Conservation (phyloP, 106 monocot species). For the Platanthera zijinensis region DNA sequence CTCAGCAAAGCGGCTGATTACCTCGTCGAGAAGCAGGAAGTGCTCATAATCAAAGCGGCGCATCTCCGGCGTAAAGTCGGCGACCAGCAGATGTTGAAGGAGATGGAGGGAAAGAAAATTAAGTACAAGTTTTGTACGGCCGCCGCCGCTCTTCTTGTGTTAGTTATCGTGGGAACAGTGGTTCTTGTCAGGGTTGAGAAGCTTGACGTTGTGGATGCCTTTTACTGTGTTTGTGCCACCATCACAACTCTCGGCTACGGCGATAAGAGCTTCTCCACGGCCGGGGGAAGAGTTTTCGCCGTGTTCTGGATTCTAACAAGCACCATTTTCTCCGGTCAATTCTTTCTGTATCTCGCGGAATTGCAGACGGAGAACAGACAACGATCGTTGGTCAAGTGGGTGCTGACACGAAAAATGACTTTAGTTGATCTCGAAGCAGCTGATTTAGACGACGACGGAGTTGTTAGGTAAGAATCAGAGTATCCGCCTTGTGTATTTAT, state of each 20-base stretch:
- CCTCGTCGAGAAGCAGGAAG: slow-evolving; percentile 80
- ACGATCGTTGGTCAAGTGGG: slow-evolving; percentile 66
- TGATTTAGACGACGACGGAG: slow-evolving; percentile 69
- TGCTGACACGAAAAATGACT: slow-evolving; percentile 78
- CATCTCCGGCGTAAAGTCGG: slow-evolving; percentile 29
- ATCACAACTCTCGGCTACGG: slow-evolving; percentile 92
- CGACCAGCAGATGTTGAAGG: slow-evolving; percentile 31
- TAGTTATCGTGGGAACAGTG: slow-evolving; percentile 34
- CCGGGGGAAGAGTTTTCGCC: slow-evolving; percentile 56
- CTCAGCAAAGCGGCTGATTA: slow-evolving; percentile 72
- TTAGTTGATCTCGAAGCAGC: slow-evolving; percentile 85
- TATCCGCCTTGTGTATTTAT: too few relatives aligned
- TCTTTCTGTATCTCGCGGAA: slow-evolving; percentile 87
- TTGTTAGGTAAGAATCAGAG: slow-evolving; percentile 40
- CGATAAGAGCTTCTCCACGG: slow-evolving; percentile 80
- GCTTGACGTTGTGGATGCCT: slow-evolving; percentile 63
- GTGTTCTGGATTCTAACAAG: slow-evolving; percentile 76
- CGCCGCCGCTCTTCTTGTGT: slow-evolving; percentile 21
- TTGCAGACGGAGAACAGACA: slow-evolving; percentile 47
- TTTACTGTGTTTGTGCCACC: slow-evolving; percentile 91
- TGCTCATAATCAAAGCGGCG: slow-evolving; percentile 55
- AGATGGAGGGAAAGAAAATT: slow-evolving; percentile 42
- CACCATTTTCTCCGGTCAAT: slow-evolving; percentile 61
- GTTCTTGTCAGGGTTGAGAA: slow-evolving; percentile 63
- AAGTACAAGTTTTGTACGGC: slow-evolving; percentile 48